Evolutionary conservation across 2,329 filamentous ascomycete species (phyloP), one percentile per base, ranked within the genome.

Genomic region (Exophiala sideris): DNA sequence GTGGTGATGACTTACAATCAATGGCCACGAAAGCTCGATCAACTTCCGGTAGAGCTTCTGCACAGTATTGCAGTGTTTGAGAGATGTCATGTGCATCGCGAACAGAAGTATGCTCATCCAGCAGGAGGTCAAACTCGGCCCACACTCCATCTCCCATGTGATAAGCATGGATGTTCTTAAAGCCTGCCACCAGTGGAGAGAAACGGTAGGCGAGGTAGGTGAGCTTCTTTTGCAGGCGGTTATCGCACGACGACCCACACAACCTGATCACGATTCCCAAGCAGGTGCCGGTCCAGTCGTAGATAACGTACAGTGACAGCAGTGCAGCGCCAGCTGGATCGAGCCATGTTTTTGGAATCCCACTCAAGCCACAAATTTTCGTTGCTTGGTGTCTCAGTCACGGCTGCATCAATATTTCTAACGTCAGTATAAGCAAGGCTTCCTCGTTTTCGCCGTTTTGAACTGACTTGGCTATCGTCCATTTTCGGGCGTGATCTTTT

Each of bases 231-330:
- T 77, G 71, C 38, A 80, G 70, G 3, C 74, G 68, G 2, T 77
- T 71, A 1, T 76, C 73, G 0, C 80, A 81, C 0, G 79, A 79
- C 47, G 79, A 74, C n/a, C 82, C 82, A 0, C 79, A 81, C 4
- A 85, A 70, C 2, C 82, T 76, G 1, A 76, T 78, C 41, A 85
- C 76, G 60, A 85, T 84, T 51, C 80, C 75, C 44, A 83, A 74
- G 56, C 77, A 82, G 0, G 84, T 87, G 42, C 76, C 75, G 1
- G 79, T 79, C 85, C 84, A 87, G 69, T 87, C 85, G 68, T 80
- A 83, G 61, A 87, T 86, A 66, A 88, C 85, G 71, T 79, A 86
- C 3, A 86, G 68, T 0, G 84, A 86, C 0, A 88, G 73, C 0
- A 86, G 63, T 0, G 79, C 78, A 3, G 84, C 84, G 50, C 84